phyloP scores from a whole-genome alignment of 352 stramenopile species.

The Elongisporangium prolatum region DNA sequence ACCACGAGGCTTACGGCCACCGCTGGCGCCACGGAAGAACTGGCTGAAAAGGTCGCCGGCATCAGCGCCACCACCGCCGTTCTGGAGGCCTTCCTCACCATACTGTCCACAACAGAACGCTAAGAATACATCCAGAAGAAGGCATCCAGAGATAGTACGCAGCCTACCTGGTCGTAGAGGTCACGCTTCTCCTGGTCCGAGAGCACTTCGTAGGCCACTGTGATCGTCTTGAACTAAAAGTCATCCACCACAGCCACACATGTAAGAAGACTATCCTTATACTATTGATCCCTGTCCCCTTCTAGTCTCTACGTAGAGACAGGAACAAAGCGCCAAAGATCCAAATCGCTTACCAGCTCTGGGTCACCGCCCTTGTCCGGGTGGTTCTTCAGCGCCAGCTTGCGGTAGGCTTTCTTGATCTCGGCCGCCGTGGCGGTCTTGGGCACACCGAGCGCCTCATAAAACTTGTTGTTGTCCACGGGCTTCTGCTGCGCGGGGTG shows the following conservation, averaged over 20 bases:
- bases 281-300: background rate
- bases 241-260: conserved; percentile 6
- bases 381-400: conserved; percentile 93
- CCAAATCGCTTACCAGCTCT: conserved; percentile 60
- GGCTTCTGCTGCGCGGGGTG: conserved; percentile 42
- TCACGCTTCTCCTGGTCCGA: conserved; percentile 90
- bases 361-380: conserved; percentile 98
- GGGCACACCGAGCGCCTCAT: conserved; percentile 80
- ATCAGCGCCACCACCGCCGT: conserved; percentile 68
- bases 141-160: conserved; percentile 34
- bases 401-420: conserved; percentile 91
- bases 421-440: conserved; percentile 81
- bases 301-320: background rate
- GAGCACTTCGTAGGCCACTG: conserved; percentile 96
- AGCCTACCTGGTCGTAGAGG: conserved; percentile 72
- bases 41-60: conserved; percentile 95
- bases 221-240: conserved; percentile 89
- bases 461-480: conserved; percentile 87
- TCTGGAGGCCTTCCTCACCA: conserved; percentile 97
- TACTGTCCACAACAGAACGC: conserved; percentile 85
- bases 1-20: conserved; percentile 60
- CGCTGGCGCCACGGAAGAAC: conserved; percentile 92
- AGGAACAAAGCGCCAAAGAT: background rate
- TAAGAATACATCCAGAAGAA: background rate
- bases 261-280: conserved; percentile 7